These are phyloP conservation scores for Orbilia javanica DNA, from an alignment of 2,329 filamentous ascomycete species.

Conservation along the genomic window DNA sequence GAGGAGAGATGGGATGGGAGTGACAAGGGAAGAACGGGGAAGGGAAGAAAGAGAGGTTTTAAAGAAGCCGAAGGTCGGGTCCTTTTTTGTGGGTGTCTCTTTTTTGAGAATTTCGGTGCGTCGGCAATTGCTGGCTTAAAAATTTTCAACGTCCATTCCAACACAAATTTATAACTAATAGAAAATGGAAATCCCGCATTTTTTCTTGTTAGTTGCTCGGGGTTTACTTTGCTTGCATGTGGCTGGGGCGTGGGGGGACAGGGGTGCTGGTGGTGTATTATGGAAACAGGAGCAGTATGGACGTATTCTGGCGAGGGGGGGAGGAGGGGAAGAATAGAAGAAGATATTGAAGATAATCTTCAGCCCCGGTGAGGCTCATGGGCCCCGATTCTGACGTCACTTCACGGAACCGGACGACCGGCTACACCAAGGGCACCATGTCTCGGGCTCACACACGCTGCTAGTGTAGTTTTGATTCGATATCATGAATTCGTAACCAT, in stretches of 20 bases:
- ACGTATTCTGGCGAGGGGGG: too few species aligned
- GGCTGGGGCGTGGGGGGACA: slow-evolving; percentile 12
- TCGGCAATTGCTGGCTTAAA: slow-evolving; percentile 19
- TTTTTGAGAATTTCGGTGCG: slow-evolving; percentile 22
- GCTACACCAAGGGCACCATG: neutral
- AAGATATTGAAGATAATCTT: too few species aligned
- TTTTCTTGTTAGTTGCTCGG: too few species aligned
- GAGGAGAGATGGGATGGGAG: neutral
- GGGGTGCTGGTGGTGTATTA: neutral
- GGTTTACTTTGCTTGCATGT: slow-evolving; percentile 3
- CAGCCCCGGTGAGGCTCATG: too few species aligned
- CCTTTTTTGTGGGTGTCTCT: neutral
- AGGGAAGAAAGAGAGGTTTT: neutral
- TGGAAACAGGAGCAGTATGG: too few species aligned
- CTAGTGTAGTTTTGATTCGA: neutral
- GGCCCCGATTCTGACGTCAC: neutral
- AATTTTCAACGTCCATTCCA: slow-evolving; percentile 8
- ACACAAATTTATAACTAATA: slow-evolving; percentile 6
- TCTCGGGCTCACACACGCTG: neutral
- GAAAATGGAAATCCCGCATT: slow-evolving; percentile 30
- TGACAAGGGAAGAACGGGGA: neutral
- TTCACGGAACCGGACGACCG: neutral
- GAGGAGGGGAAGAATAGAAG: too few species aligned
- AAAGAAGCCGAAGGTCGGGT: slow-evolving; percentile 17
- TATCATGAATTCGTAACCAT: neutral